These are phyloP conservation scores for Epichloe typhina DNA, from an alignment of 2,329 filamentous ascomycete genomes.

Conservation along the genomic window DNA sequence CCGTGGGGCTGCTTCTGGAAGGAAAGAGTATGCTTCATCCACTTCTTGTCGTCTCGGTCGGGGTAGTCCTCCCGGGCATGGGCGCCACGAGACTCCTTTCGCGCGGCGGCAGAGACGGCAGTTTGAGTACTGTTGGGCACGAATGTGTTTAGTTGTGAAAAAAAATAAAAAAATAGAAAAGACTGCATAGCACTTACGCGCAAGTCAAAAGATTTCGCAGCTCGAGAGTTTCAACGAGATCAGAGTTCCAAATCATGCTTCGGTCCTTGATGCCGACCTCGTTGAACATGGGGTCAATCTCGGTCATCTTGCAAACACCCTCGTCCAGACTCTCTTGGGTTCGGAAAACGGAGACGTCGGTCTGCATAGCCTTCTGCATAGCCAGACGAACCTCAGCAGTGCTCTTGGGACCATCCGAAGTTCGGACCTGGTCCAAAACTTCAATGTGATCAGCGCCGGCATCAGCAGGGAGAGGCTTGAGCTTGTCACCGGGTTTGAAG, in stretches of 20 bases:
- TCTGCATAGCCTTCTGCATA: conserved; percentile 99
- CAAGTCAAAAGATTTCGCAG: conserved; percentile 91
- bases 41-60: conserved; percentile 86
- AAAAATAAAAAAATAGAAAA: not conserved
- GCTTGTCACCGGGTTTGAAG: conserved; percentile 69
- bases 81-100: conserved; percentile 94
- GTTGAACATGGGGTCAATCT: conserved; percentile 67
- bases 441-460: conserved; percentile 79
- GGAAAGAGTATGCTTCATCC: conserved; percentile 98
- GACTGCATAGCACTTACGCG: conserved; percentile 51
- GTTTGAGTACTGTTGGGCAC: conserved; percentile 59
- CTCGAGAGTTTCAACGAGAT: conserved; percentile 92
- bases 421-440: conserved; percentile 76
- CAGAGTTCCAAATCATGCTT: conserved; percentile 99
- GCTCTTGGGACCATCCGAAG: conserved; percentile 68
- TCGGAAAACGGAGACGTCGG: conserved; percentile 91
- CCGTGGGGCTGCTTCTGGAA: conserved; percentile 92
- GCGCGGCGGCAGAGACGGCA: conserved; percentile 75
- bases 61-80: conserved; percentile 96
- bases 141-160: not conserved
- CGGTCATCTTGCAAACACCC: conserved; percentile 75
- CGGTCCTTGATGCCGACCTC: conserved; percentile 93
- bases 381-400: conserved; percentile 78
- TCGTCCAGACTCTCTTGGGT: conserved; percentile 89
- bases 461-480: conserved; percentile 69